Conservation (phyloP, 371 early-diverging fungal genomes). For the Saksenaea oblongispora region DNA sequence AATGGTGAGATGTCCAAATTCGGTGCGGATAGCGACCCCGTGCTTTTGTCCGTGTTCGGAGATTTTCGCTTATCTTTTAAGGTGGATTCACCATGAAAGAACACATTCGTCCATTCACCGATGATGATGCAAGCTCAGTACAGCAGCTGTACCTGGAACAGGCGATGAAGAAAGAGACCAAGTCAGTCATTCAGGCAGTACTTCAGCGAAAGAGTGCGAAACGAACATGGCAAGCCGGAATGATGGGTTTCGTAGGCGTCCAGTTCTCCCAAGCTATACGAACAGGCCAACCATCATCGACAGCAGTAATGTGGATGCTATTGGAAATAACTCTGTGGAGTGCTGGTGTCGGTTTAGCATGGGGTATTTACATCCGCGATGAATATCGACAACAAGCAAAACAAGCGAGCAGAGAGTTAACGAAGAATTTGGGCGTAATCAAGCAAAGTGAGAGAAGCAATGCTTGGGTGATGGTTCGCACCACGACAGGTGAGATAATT, state of each 20-base stretch:
- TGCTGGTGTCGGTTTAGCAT: constrained; percentile 30
- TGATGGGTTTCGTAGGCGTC: constrained; percentile 31
- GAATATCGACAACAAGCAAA: constrained; percentile 8
- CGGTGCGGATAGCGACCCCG: too few species aligned
- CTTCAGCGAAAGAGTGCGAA: constrained; percentile 11
- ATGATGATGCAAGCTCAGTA: constrained; percentile 5
- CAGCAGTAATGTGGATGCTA: constrained; percentile 2
- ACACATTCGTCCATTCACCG: constrained; percentile 9
- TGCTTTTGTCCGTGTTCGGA: not conserved
- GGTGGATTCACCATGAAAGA: not conserved
- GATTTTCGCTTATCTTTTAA: not conserved
- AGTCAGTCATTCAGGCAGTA: constrained; percentile 2
- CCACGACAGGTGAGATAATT: constrained; percentile 6
- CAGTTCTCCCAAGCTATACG: constrained; percentile 12
- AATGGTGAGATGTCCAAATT: too few species aligned
- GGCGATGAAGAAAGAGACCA: constrained; percentile 4
- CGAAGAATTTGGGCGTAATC: constrained; percentile 1
- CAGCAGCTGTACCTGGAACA: constrained; percentile 5
- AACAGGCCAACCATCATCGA: not conserved
- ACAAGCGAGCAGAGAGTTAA: constrained; percentile 3
- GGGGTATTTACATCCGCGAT: constrained; percentile 24
- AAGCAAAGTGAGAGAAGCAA: constrained; percentile 22
- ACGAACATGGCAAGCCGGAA: constrained; percentile 39
- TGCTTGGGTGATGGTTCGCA: constrained; percentile 36
- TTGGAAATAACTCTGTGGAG: constrained; percentile 33